Evolutionary conservation across 352 stramenopile genomes (phyloP).

Genomic region (Phytophthora multivora): DNA sequence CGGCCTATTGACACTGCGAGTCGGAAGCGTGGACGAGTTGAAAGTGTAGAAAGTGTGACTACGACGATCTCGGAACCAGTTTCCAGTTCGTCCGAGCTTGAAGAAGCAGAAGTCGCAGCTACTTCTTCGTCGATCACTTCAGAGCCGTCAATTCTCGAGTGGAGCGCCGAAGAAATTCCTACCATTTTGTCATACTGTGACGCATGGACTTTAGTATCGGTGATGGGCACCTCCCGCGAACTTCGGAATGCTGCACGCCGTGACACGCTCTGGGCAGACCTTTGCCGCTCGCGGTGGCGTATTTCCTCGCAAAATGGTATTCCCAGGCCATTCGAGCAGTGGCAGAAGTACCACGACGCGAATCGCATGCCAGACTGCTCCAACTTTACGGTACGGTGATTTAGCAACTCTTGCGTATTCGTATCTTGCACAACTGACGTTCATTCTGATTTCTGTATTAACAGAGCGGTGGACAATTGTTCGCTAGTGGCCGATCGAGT

Average conservation of each 20-base stretch:
- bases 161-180: slow-evolving; percentile 47
- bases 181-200: slow-evolving; percentile 53
- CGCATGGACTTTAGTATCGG: slow-evolving; percentile 47
- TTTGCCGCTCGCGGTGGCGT: slow-evolving; percentile 44
- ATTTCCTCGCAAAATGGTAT: slow-evolving; percentile 9
- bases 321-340: slow-evolving; percentile 26
- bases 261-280: slow-evolving; percentile 40
- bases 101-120: not conserved
- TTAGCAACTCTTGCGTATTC: not conserved
- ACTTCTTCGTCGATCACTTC: not conserved
- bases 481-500: slow-evolving; percentile 38
- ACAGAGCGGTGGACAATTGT: slow-evolving; percentile 29
- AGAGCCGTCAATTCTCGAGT: slow-evolving; percentile 31
- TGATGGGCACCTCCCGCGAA: slow-evolving; percentile 44
- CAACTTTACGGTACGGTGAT: slow-evolving; percentile 37
- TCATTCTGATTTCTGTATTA: not conserved
- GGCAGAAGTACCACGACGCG: slow-evolving; percentile 37
- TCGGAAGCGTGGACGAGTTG: slow-evolving; percentile 24
- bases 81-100: slow-evolving; percentile 8
- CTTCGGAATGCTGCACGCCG: slow-evolving; percentile 18
- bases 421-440: not conserved
- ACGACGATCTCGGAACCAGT: slow-evolving; percentile 12
- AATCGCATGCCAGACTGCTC: slow-evolving; percentile 47
- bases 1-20: slow-evolving; percentile 4
- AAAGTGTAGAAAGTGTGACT: slow-evolving; percentile 13